These are phyloP conservation scores for Pleurotus sapidus DNA, from an alignment of 768 basidiomycete genomes.

Conservation along the genomic window DNA sequence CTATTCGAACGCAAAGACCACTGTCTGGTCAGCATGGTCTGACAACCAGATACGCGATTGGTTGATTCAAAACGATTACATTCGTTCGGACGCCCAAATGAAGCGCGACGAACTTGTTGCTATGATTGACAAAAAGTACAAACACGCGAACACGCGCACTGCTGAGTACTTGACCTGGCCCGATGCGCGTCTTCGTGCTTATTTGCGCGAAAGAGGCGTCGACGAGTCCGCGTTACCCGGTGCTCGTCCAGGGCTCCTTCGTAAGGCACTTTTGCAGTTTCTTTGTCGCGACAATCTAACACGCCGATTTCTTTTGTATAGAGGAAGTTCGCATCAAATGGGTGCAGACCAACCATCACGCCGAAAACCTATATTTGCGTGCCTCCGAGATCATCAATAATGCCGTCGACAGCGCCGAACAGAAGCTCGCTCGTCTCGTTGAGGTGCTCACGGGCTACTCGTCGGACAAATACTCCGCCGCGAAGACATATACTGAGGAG, in stretches of 20 bases:
- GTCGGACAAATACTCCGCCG: constrained; percentile 22
- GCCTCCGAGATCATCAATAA: constrained; percentile 66
- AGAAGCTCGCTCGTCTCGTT: constrained; percentile 54
- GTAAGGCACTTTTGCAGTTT: constrained; percentile 31
- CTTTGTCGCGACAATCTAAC: neutral
- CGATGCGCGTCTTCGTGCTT: constrained; percentile 88
- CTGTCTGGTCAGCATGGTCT: constrained; percentile 66
- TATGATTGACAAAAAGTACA: constrained; percentile 69
- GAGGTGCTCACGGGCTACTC: constrained; percentile 40
- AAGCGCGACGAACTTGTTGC: constrained; percentile 76
- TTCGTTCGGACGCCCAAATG: constrained; percentile 55
- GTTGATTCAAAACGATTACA: constrained; percentile 71
- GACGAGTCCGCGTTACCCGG: constrained; percentile 66
- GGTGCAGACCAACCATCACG: constrained; percentile 58
- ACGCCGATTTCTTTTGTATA: constrained; percentile 19
- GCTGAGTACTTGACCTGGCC: constrained; percentile 86
- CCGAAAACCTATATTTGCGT: constrained; percentile 54
- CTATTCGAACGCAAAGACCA: constrained; percentile 59
- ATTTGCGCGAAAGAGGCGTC: constrained; percentile 75
- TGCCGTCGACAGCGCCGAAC: constrained; percentile 74
- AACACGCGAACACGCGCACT: constrained; percentile 37
- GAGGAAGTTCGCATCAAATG: constrained; percentile 80
- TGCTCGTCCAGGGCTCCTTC: constrained; percentile 71
- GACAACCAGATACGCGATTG: constrained; percentile 71
- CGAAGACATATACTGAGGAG: constrained; percentile 20